Conservation (phyloP, 2,329 filamentous ascomycete species). For the Calonectria pseudoturangicola region DNA sequence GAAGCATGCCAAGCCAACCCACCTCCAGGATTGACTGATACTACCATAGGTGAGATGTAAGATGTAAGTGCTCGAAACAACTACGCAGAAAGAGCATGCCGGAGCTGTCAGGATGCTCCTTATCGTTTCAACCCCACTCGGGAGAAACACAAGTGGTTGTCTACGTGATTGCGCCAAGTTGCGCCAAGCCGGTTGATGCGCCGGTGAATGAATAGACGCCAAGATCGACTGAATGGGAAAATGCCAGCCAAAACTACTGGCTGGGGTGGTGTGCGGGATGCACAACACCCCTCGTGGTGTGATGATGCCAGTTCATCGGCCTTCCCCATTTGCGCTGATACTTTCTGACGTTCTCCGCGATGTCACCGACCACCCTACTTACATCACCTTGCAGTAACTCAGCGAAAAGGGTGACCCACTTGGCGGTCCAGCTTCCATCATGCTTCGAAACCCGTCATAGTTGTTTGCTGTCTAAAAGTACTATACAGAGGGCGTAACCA, state of each 20-base stretch:
- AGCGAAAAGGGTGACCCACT: neutral
- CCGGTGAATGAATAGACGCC: neutral
- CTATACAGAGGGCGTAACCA: conserved; percentile 40
- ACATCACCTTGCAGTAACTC: conserved; percentile 21
- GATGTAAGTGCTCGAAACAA: conserved; percentile 17
- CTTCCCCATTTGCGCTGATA: conserved; percentile 8
- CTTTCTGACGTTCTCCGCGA: conserved; percentile 4
- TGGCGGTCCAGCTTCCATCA: neutral
- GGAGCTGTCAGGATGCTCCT: neutral
- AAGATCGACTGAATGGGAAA: conserved; percentile 9
- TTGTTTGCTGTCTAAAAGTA: conserved; percentile 32
- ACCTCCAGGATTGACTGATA: conserved; percentile 18
- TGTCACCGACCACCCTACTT: conserved; percentile 10
- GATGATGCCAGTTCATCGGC: conserved; percentile 30
- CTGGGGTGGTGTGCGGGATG: neutral
- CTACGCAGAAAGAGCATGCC: conserved; percentile 2
- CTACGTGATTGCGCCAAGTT: conserved; percentile 4
- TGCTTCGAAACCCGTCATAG: conserved; percentile 11
- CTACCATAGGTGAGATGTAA: neutral
- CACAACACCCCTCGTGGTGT: conserved; percentile 12
- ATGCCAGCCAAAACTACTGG: conserved; percentile 1
- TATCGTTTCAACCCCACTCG: neutral
- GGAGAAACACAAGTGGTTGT: neutral
- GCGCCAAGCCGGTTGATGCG: conserved; percentile 16
- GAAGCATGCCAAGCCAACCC: conserved; percentile 36